A percentile compares a stretch with the other conserved stretches of the same genome.
Conservation (phyloP, 306 rosid species). For the Cicer pinnatifidum region DNA sequence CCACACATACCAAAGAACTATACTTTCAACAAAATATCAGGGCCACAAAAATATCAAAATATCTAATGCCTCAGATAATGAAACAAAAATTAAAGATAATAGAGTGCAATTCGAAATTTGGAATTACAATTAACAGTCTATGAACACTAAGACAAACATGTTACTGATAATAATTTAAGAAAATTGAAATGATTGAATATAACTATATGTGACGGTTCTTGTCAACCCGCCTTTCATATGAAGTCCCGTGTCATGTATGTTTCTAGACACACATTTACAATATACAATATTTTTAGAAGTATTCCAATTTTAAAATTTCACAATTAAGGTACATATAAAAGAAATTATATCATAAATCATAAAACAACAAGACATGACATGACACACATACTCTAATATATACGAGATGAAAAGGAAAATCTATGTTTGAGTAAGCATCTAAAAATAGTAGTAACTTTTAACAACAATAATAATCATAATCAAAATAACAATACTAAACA, state of each 20-base stretch:
- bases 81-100: not conserved
- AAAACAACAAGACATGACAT: conserved; percentile 14
- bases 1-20: not conserved
- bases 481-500: not conserved
- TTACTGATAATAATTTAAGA: not conserved
- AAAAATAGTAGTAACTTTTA: not conserved
- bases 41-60: not conserved
- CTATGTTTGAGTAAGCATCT: not conserved
- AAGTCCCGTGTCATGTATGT: no score
- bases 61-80: not conserved
- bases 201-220: not conserved
- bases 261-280: no score
- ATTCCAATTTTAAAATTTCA: not conserved
- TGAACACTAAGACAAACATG: not conserved
- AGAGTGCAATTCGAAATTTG: not conserved
- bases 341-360: not conserved
- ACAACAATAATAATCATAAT: not conserved
- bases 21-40: not conserved
- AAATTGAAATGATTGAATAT: not conserved
- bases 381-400: not conserved
- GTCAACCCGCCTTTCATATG: no score
- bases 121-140: not conserved
- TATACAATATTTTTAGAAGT: no score
- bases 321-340: not conserved
- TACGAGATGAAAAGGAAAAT: not conserved